These are phyloP conservation scores for Cercophora scortea DNA, from an alignment of 495 filamentous ascomycete species.

Conservation along the genomic window DNA sequence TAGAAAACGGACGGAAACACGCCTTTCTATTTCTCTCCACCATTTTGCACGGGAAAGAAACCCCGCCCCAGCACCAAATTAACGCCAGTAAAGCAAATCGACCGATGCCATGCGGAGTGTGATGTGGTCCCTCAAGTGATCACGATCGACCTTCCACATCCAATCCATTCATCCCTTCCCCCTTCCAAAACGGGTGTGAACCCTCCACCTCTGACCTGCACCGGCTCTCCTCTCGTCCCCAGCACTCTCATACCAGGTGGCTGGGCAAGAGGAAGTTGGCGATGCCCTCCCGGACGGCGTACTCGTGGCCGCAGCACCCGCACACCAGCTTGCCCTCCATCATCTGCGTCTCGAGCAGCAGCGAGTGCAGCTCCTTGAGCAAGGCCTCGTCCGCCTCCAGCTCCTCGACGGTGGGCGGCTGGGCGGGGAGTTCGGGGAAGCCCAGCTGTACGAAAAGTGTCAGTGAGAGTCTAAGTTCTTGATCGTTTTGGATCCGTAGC, in stretches of 20 bases:
- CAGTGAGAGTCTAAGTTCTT: not conserved
- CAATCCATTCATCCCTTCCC: no score
- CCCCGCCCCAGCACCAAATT: no score
- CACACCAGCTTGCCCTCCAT: conserved; percentile 82
- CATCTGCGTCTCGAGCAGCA: conserved; percentile 87
- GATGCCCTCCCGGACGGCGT: conserved; percentile 87
- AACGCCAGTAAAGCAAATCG: no score
- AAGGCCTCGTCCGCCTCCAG: conserved; percentile 55
- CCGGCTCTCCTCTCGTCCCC: no score
- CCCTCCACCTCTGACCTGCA: no score
- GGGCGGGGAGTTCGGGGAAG: conserved; percentile 65
- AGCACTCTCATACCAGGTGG: conserved; percentile 58
- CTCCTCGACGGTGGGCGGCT: conserved; percentile 51
- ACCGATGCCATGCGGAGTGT: no score
- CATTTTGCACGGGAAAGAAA: no score
- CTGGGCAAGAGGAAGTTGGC: conserved; percentile 92
- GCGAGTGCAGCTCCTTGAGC: conserved; percentile 66
- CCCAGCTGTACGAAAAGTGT: conserved; percentile 53
- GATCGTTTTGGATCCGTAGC: not conserved
- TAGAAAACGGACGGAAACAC: no score
- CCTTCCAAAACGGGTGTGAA: no score
- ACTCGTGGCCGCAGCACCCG: conserved; percentile 86
- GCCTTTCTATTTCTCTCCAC: no score
- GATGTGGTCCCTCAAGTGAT: no score
- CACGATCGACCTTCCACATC: no score